Evolutionary conservation across 2,329 filamentous ascomycete species (phyloP).

Genomic region (Ophiostoma perfectum): DNA sequence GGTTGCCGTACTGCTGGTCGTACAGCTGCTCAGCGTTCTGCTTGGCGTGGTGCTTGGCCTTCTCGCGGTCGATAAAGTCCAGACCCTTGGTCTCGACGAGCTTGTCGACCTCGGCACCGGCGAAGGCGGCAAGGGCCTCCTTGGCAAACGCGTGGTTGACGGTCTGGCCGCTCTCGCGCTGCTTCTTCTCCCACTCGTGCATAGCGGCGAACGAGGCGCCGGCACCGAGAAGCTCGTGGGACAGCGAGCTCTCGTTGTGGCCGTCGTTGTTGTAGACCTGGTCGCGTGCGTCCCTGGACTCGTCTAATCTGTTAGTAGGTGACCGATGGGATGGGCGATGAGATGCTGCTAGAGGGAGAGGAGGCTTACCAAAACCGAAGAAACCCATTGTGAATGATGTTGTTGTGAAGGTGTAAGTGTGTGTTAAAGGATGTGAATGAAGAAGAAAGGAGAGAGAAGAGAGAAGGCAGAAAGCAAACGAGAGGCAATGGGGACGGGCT

Average conservation of each 20-base stretch:
- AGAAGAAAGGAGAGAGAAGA: not conserved
- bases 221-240: conserved; percentile 69
- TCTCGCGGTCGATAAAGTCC: conserved; percentile 52
- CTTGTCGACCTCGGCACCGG: conserved; percentile 70
- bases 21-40: conserved; percentile 56
- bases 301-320: conserved; percentile 31
- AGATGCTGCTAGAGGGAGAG: no score
- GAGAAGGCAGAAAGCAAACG: conserved; percentile 8
- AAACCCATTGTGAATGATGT: conserved; percentile 25
- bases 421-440: conserved; percentile 7
- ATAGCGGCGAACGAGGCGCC: conserved; percentile 74
- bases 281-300: conserved; percentile 41
- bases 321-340: not conserved
- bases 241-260: conserved; percentile 55
- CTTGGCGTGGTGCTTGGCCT: conserved; percentile 55
- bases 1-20: conserved; percentile 53
- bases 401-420: not conserved
- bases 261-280: conserved; percentile 37
- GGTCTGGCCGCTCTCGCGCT: conserved; percentile 64
- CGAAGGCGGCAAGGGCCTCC: conserved; percentile 67
- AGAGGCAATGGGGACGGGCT: conserved; percentile 12
- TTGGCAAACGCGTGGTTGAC: conserved; percentile 72
- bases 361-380: conserved; percentile 25
- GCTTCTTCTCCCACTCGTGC: conserved; percentile 72
- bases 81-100: conserved; percentile 66